phyloP scores from a whole-genome alignment of 2,329 filamentous ascomycete species.

The Ophiognomonia clavigignenti-juglandacearum region DNA sequence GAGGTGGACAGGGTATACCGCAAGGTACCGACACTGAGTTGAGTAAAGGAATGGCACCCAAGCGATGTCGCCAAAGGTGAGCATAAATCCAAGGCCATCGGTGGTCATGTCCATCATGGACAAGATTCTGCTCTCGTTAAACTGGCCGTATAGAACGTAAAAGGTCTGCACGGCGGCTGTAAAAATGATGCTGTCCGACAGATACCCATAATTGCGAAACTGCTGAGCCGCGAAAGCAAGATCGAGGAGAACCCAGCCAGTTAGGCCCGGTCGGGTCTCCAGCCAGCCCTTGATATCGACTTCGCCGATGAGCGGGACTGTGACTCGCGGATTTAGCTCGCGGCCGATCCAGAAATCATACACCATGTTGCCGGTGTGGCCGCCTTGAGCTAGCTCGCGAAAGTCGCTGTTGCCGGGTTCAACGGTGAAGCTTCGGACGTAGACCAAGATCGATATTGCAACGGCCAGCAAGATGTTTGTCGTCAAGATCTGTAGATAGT shows the following conservation, averaged over 20 bases:
- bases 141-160: slow-evolving; percentile 77
- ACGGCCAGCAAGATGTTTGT: slow-evolving; percentile 72
- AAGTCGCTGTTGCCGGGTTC: slow-evolving; percentile 62
- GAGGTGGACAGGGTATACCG: slow-evolving; percentile 70
- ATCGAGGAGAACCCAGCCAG: slow-evolving; percentile 80
- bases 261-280: slow-evolving; percentile 78
- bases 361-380: slow-evolving; percentile 71
- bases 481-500: slow-evolving; percentile 78
- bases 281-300: slow-evolving; percentile 82
- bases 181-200: slow-evolving; percentile 77
- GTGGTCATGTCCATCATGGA: slow-evolving; percentile 88
- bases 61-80: slow-evolving; percentile 3
- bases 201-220: slow-evolving; percentile 71
- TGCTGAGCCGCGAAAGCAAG: slow-evolving; percentile 77
- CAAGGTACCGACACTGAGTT: slow-evolving; percentile 74
- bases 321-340: slow-evolving; percentile 79
- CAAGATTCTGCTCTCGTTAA: slow-evolving; percentile 77
- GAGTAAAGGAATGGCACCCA: slow-evolving; percentile 40
- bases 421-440: slow-evolving; percentile 72
- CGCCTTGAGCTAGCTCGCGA: slow-evolving; percentile 73
- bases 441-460: slow-evolving; percentile 66
- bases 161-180: slow-evolving; percentile 70
- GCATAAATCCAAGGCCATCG: slow-evolving; percentile 84
- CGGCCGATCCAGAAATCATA: slow-evolving; percentile 94
- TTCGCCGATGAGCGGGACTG: slow-evolving; percentile 69